These are phyloP conservation scores for Helicocarpus griseus DNA, from an alignment of 2,329 filamentous ascomycete genomes.

Conservation along the genomic window DNA sequence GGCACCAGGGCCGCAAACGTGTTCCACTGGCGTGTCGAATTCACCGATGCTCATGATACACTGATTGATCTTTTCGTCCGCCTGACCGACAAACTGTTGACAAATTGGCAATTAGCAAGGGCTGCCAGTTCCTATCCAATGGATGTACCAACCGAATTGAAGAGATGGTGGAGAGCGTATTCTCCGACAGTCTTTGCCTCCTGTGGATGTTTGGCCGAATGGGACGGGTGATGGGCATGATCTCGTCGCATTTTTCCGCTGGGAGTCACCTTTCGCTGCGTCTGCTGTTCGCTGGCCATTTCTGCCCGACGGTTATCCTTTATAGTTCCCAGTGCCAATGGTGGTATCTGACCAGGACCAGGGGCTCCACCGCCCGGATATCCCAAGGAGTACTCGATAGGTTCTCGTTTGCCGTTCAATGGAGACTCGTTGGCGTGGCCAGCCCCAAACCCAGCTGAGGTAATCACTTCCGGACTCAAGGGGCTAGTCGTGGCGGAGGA, in stretches of 20 bases:
- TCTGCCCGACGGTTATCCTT: conserved; percentile 27
- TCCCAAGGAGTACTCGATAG: conserved; percentile 21
- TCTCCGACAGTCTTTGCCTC: conserved; percentile 93
- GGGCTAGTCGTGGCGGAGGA: conserved; percentile 69
- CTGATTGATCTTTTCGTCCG: conserved; percentile 90
- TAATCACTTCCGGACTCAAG: conserved; percentile 77
- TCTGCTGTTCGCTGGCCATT: conserved; percentile 18
- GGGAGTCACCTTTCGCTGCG: conserved; percentile 42
- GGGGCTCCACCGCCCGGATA: conserved; percentile 33
- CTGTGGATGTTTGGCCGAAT: conserved; percentile 59
- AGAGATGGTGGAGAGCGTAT: conserved; percentile 91
- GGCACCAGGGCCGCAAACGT: conserved; percentile 79
- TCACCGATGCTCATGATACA: conserved; percentile 73
- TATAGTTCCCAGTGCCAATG: conserved; percentile 26
- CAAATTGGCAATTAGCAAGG: conserved; percentile 26
- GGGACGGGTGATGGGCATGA: conserved; percentile 63
- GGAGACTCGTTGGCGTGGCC: conserved; percentile 41
- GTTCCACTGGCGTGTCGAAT: conserved; percentile 73
- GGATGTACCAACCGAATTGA: conserved; percentile 63
- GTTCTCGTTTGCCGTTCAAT: conserved; percentile 23
- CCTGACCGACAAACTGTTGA: conserved; percentile 74
- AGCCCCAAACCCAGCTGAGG: conserved; percentile 51
- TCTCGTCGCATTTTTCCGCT: conserved; percentile 57
- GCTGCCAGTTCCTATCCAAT: background rate
- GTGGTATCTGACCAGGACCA: conserved; percentile 18